Evolutionary conservation across 2,329 filamentous ascomycete species (phyloP), one percentile per base, ranked within the genome.

Genomic region (Myotisia sp.): DNA sequence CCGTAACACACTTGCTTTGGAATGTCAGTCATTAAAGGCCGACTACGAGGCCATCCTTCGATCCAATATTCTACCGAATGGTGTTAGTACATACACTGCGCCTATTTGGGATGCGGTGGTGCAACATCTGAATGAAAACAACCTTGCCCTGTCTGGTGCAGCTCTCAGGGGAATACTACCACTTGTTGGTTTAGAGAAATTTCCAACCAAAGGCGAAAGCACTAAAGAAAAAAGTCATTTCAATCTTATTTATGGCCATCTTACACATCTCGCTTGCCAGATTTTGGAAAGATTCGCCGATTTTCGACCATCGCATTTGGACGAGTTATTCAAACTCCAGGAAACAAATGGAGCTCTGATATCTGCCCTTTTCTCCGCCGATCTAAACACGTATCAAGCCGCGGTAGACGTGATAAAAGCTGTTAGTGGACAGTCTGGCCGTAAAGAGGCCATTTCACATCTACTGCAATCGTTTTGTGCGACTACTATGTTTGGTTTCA

Each of bases 341-440:
- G 62, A 74, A 26, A 76, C 76, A 5, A 79, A 82, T 39, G 74
- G 77, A 43, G 74, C 81, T 23, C 68, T 93, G 26, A 74, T 93
- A 29, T 77, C 79, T 3, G 70, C 83, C 12, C 71, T 94, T 5
- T 75, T 94, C 37, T 85, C 85, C 27, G 81, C 83, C 10, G 78
- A 92, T 44, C 65, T 79, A 37, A 70, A 76, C 38, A 76, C 90
- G 21, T 84, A 83, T 41, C 78, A 86, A 51, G 79, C 82, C 10
- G 77, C 81, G 1, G 71, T 86, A 5, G 79, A 85, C 44, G 63
- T 95, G 18, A 70, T 95, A 43, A 93, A 93, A 55, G 74, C 74
- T 22, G 72, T 87, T 47, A 90, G 82, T 22, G 71, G 71, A 6
- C 74, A 92, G 53, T 68, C 68, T 34, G 68, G 65, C 39, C 63